These are phyloP conservation scores for Stephania yunnanensis DNA, from an alignment of 164 flowering plant genomes.

Conservation along the genomic window DNA sequence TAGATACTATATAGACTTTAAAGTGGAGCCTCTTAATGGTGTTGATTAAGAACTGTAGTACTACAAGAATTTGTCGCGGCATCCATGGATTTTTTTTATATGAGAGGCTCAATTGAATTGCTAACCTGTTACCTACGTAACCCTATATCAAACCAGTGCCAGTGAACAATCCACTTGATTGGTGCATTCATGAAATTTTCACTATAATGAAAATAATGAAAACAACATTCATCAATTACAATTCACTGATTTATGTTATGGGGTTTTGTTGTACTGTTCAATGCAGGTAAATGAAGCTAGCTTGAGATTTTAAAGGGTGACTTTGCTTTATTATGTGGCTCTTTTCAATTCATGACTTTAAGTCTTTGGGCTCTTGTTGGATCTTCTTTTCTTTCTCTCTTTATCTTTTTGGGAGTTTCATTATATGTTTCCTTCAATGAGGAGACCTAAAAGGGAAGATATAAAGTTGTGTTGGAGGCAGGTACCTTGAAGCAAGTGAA, in stretches of 20 bases:
- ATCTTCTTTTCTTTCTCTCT: conserved; percentile 2
- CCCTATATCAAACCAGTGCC: too few relatives aligned
- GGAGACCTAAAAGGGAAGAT: neutral
- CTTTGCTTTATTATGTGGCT: conserved; percentile 1
- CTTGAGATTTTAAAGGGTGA: neutral
- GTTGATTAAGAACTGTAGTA: too few relatives aligned
- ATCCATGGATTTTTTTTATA: too few relatives aligned
- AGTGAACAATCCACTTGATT: too few relatives aligned
- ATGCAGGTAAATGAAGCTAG: conserved; percentile 1
- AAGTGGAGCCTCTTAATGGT: too few relatives aligned
- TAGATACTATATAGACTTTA: too few relatives aligned
- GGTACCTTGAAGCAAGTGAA: conserved; percentile 7
- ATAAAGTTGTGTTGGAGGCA: conserved; percentile 6
- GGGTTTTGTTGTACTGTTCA: neutral
- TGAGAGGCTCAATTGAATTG: too few relatives aligned
- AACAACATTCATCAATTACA: neutral
- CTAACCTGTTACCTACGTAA: too few relatives aligned
- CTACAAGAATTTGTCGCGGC: too few relatives aligned
- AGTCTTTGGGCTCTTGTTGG: conserved; percentile 1
- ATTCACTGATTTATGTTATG: neutral
- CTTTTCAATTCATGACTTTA: neutral
- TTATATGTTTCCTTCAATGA: conserved; percentile 1
- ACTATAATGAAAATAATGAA: neutral
- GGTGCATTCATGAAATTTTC: too few relatives aligned
- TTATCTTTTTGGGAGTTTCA: conserved; percentile 5